phyloP scores from a whole-genome alignment of 768 basidiomycete species.

The Paxillus involutus region DNA sequence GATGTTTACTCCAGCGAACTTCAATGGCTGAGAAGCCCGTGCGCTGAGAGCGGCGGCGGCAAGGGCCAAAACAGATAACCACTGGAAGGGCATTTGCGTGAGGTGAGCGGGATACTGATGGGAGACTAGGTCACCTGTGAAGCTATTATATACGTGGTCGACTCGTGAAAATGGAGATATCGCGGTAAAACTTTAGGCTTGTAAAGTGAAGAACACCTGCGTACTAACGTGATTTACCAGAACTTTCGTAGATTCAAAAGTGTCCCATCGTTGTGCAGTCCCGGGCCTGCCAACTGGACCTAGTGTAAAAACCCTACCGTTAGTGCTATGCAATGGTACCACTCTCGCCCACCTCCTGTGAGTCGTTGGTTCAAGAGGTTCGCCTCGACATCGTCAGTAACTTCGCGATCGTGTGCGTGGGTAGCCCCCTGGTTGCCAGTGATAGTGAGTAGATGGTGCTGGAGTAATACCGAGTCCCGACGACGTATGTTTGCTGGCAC shows the following conservation, averaged over 20 bases:
- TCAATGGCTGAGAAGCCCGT: conserved; percentile 23
- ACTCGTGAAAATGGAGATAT: background rate
- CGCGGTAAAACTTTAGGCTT: conserved; percentile 7
- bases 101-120: background rate
- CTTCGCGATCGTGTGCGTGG: too few relatives aligned
- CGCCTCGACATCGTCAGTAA: too few relatives aligned
- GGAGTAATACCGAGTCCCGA: too few relatives aligned
- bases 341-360: too few relatives aligned
- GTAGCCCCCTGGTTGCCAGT: too few relatives aligned
- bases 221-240: background rate
- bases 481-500: too few relatives aligned
- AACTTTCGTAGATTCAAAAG: conserved; percentile 1
- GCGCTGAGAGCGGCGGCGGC: conserved; percentile 13
- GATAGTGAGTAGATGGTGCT: too few relatives aligned
- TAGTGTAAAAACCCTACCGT: too few relatives aligned
- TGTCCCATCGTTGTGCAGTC: background rate
- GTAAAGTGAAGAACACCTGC: background rate
- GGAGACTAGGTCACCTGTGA: background rate
- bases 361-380: too few relatives aligned
- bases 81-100: conserved; percentile 17
- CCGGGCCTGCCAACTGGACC: too few relatives aligned
- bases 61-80: conserved; percentile 12
- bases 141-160: conserved; percentile 11
- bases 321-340: too few relatives aligned
- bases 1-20: conserved; percentile 50